phyloP scores from a whole-genome alignment of 202 grass and related monocot species.

The Hordeum pubiflorum region DNA sequence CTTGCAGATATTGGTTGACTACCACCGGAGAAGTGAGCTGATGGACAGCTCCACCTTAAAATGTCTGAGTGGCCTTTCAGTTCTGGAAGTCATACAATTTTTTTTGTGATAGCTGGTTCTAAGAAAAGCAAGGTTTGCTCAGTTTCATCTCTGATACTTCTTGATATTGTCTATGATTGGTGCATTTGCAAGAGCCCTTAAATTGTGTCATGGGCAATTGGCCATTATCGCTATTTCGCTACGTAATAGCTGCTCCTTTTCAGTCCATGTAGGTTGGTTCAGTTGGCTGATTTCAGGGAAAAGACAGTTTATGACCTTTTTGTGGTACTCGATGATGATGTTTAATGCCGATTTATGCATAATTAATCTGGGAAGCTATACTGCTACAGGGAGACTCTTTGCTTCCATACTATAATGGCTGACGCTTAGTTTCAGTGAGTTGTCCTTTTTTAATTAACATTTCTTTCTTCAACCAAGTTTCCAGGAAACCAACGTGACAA shows the following conservation, averaged over 20 bases:
- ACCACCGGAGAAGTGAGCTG: constrained; percentile 22
- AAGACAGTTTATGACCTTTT: background rate
- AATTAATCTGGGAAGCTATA: background rate
- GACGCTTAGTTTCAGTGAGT: background rate
- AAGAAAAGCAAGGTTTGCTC: constrained; percentile 16
- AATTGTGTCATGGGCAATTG: background rate
- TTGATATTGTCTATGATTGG: background rate
- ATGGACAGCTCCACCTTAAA: constrained; percentile 25
- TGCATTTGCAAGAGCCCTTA: background rate
- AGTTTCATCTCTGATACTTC: background rate
- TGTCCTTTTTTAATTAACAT: background rate
- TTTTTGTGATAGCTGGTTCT: background rate
- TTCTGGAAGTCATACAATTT: constrained; percentile 21
- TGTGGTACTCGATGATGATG: background rate
- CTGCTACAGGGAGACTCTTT: background rate
- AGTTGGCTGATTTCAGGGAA: constrained; percentile 15
- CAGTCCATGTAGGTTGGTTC: background rate
- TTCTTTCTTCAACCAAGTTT: background rate
- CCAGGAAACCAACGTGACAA: background rate
- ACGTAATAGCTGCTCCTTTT: background rate
- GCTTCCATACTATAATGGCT: background rate
- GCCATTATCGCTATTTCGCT: background rate
- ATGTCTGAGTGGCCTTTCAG: constrained; percentile 19
- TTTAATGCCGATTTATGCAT: background rate
- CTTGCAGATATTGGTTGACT: constrained; percentile 25